These are phyloP conservation scores for Cercospora zeina DNA, from an alignment of 2,329 filamentous ascomycete genomes.

Conservation along the genomic window DNA sequence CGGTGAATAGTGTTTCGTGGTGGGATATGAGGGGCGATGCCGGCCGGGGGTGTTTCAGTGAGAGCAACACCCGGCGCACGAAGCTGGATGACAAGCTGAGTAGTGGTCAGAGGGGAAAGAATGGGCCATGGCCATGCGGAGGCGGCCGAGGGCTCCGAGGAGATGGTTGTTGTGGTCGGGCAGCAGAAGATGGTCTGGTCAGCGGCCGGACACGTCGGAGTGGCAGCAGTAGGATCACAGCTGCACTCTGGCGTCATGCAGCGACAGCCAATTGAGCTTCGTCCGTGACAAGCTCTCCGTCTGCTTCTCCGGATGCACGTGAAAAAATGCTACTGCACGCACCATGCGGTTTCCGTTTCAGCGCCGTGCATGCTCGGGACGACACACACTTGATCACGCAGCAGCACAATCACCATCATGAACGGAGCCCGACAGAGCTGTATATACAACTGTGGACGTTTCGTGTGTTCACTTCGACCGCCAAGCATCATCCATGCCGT, in stretches of 20 bases:
- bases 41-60: conserved; percentile 12
- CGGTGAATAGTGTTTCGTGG: conserved; percentile 15
- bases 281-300: conserved; percentile 7
- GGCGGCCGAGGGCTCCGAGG: not conserved
- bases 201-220: conserved; percentile 2
- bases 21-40: conserved; percentile 14
- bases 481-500: conserved; percentile 6
- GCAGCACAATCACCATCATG: too few relatives aligned
- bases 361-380: not conserved
- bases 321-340: not conserved
- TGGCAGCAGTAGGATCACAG: conserved; percentile 2
- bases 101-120: not conserved
- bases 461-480: conserved; percentile 1
- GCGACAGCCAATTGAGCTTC: conserved; percentile 3
- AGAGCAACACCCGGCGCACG: conserved; percentile 2
- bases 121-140: not conserved
- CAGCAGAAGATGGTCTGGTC: not conserved
- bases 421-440: not conserved
- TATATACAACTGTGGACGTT: too few relatives aligned
- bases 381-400: not conserved
- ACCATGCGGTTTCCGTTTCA: conserved; percentile 1
- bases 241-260: conserved; percentile 3
- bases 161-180: not conserved
- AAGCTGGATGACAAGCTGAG: not conserved
- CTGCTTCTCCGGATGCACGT: not conserved